Conservation (phyloP, 129 eudicot species). For the Calendula officinalis region DNA sequence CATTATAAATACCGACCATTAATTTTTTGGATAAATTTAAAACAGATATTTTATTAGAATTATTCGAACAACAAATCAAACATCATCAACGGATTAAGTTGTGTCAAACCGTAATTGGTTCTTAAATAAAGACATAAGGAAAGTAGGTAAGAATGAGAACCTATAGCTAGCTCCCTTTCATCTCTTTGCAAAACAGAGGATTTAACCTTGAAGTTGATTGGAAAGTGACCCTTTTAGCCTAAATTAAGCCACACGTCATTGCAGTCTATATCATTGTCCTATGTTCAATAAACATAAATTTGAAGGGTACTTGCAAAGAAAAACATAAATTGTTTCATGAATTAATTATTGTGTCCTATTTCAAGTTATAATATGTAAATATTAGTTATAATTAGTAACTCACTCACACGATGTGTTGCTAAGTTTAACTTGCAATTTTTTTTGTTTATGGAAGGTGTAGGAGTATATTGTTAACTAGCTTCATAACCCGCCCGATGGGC, state of each 20-base stretch:
- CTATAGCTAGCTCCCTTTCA: conserved; percentile 11
- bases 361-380: too few relatives aligned
- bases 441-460: too few relatives aligned
- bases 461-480: too few relatives aligned
- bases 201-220: conserved; percentile 24
- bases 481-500: too few relatives aligned
- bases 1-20: not conserved
- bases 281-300: not conserved
- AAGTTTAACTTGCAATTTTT: too few relatives aligned
- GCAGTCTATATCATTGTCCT: not conserved
- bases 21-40: not conserved
- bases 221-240: conserved; percentile 21
- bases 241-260: conserved; percentile 14
- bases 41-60: not conserved
- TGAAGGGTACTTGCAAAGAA: not conserved
- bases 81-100: not conserved
- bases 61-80: not conserved
- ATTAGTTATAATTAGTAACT: too few relatives aligned
- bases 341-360: not conserved
- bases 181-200: conserved; percentile 26
- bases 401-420: too few relatives aligned
- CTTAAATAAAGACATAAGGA: not conserved
- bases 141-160: conserved; percentile 21
- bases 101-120: conserved; percentile 22
- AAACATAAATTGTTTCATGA: not conserved